These are phyloP conservation scores for Lasiodiplodia theobromae DNA, from an alignment of 2,329 filamentous ascomycete species.

Conservation along the genomic window DNA sequence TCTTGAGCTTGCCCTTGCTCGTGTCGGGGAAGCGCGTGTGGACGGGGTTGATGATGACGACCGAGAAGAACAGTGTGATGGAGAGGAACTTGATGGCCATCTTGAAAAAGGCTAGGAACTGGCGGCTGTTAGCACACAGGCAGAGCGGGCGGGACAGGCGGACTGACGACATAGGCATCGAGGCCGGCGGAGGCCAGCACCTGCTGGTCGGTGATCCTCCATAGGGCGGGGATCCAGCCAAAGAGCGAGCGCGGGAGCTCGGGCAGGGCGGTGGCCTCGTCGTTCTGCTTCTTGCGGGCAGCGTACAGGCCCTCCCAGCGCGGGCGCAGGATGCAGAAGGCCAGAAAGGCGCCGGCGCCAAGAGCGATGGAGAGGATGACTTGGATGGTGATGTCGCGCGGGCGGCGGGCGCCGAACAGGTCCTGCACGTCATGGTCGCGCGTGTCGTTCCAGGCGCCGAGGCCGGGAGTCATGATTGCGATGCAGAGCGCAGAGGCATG, in stretches of 20 bases:
- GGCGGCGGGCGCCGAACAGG: conserved; percentile 44
- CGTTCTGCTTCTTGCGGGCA: conserved; percentile 79
- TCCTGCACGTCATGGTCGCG: conserved; percentile 34
- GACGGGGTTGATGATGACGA: conserved; percentile 82
- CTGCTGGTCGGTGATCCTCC: conserved; percentile 85
- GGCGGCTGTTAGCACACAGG: conserved; percentile 17
- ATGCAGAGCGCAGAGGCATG: conserved; percentile 11
- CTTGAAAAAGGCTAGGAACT: conserved; percentile 94
- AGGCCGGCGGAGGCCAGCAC: conserved; percentile 88
- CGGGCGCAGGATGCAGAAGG: conserved; percentile 84
- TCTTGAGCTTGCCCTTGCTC: conserved; percentile 42
- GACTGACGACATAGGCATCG: conserved; percentile 85
- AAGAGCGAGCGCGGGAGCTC: conserved; percentile 83
- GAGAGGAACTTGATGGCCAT: conserved; percentile 87
- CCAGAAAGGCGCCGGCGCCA: conserved; percentile 73
- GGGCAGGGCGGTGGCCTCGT: conserved; percentile 72
- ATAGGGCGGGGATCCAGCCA: conserved; percentile 90
- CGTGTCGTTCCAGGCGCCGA: conserved; percentile 34
- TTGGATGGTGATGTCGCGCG: conserved; percentile 64
- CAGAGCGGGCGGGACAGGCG: neutral
- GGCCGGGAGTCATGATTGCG: conserved; percentile 32
- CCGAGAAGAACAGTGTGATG: conserved; percentile 81
- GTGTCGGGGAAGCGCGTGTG: conserved; percentile 70
- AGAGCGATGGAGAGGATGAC: conserved; percentile 74
- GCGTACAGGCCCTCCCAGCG: conserved; percentile 93